phyloP scores from a whole-genome alignment of 2,329 filamentous ascomycete genomes.

The Fusarium sp. region DNA sequence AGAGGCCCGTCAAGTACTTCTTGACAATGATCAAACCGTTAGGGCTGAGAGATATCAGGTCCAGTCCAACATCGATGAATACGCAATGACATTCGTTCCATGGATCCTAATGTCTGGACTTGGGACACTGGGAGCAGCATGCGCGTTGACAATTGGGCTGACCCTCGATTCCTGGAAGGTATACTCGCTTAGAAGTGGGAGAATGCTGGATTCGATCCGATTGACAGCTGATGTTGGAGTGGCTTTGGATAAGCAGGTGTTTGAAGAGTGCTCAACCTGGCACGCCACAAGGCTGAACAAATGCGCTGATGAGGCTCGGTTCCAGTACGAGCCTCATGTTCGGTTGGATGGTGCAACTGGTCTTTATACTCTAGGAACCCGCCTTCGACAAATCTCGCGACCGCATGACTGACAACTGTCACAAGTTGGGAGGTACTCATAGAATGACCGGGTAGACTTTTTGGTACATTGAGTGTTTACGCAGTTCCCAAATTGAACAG shows the following conservation, averaged over 20 bases:
- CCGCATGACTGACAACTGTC: not conserved
- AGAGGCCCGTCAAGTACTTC: not conserved
- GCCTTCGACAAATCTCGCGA: conserved; percentile 8
- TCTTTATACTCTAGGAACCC: not conserved
- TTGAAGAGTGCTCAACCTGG: conserved; percentile 23
- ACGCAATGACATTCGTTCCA: conserved; percentile 29
- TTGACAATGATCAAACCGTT: not conserved
- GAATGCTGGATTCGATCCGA: conserved; percentile 16
- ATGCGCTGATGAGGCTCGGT: conserved; percentile 5
- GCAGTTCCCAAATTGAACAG: not conserved
- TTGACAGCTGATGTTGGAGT: conserved; percentile 26
- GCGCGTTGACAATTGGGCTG: conserved; percentile 2
- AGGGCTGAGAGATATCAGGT: not conserved
- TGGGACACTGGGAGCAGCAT: conserved; percentile 10
- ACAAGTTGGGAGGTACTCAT: not conserved
- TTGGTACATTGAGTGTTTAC: not conserved
- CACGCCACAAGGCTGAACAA: conserved; percentile 6
- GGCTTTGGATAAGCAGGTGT: conserved; percentile 15
- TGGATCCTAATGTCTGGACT: conserved; percentile 27
- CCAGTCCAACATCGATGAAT: not conserved
- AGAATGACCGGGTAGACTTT: not conserved
- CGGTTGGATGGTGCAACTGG: not conserved
- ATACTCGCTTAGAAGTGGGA: conserved; percentile 18
- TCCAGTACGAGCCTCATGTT: conserved; percentile 5
- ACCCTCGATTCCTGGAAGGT: conserved; percentile 19